Evolutionary conservation across 176 grass and related monocot species (phyloP).

Genomic region (Dendrocalamus sinicus): DNA sequence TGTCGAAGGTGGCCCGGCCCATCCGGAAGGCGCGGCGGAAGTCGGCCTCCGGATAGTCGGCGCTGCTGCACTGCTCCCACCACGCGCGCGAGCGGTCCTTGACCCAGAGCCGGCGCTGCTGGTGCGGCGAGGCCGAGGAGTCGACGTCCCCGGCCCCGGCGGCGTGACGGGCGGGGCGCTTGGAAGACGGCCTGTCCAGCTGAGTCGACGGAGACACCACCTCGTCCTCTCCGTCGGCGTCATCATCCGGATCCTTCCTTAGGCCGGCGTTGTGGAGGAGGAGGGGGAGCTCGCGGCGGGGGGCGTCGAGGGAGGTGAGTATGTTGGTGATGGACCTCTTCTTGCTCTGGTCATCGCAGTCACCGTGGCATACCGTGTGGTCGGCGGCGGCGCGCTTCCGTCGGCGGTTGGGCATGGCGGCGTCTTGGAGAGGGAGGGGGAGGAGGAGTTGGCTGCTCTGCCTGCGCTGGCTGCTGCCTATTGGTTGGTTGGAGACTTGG

Average conservation of each 20-base stretch:
- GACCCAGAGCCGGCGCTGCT: slow-evolving; percentile 57
- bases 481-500: too few species aligned
- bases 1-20: slow-evolving; percentile 60
- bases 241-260: too few species aligned
- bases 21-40: slow-evolving; percentile 70
- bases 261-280: slow-evolving; percentile 25
- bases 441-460: too few species aligned
- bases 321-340: too few species aligned
- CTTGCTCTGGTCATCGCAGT: too few species aligned
- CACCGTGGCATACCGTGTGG: too few species aligned
- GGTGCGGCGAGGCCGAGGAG: not conserved
- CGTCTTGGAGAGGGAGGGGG: too few species aligned
- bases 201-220: not conserved
- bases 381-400: not conserved
- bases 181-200: not conserved
- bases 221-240: not conserved
- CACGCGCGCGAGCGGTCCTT: slow-evolving; percentile 63
- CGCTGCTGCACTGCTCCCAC: slow-evolving; percentile 59
- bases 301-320: too few species aligned
- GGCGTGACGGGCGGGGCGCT: not conserved
- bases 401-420: not conserved
- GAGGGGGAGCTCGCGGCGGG: slow-evolving; percentile 42
- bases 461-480: too few species aligned
- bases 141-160: not conserved
- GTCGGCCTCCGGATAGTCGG: slow-evolving; percentile 54